Conservation (phyloP, 176 grass and related monocot genomes). For the Musa itinerans region DNA sequence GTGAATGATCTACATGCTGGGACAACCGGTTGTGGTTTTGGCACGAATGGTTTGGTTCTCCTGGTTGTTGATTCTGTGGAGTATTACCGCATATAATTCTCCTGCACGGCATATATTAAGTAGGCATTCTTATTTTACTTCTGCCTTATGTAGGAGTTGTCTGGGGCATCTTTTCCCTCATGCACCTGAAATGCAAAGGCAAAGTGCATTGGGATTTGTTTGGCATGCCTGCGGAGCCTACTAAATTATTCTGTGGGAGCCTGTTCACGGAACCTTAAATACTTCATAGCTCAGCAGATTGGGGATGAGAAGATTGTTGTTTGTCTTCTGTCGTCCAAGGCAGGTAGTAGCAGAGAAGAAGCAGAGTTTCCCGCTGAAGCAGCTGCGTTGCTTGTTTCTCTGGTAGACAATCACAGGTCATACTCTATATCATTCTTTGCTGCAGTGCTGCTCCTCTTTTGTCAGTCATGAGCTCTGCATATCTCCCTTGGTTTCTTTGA, state of each 20-base stretch:
- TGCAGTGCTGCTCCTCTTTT: not conserved
- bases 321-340: not conserved
- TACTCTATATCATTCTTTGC: not conserved
- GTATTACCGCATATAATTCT: constrained; percentile 6
- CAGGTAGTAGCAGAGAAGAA: constrained; percentile 4
- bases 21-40: not conserved
- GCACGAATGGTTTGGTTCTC: constrained; percentile 4
- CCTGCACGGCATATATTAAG: not conserved
- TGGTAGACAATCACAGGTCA: constrained; percentile 10
- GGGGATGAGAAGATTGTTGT: not conserved
- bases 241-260: constrained; percentile 17
- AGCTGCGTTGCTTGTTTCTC: not conserved
- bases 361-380: constrained; percentile 3
- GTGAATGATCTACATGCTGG: too few species aligned
- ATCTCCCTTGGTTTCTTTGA: not conserved
- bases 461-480: not conserved
- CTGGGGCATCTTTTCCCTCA: constrained; percentile 28
- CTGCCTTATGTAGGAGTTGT: constrained; percentile 20
- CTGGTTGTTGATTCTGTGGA: not conserved
- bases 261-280: constrained; percentile 6
- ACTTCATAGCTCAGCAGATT: constrained; percentile 1
- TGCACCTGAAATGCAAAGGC: constrained; percentile 19
- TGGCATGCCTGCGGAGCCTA: constrained; percentile 12
- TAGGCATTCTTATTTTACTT: constrained; percentile 15
- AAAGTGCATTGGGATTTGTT: constrained; percentile 7